Conservation (phyloP, 2,329 filamentous ascomycete species). For the Hymenoscyphus scutula region DNA sequence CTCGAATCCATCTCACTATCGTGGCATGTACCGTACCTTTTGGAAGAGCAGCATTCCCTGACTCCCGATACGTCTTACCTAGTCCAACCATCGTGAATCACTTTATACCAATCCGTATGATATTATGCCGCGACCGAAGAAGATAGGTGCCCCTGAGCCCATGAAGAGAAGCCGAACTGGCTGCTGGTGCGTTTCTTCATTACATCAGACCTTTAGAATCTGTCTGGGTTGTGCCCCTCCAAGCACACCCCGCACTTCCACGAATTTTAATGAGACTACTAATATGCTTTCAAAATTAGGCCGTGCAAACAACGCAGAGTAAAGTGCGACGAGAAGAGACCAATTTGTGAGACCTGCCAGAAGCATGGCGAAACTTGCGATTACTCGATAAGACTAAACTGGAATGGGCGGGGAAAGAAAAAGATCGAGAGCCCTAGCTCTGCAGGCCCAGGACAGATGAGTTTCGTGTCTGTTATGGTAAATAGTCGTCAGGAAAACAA, state of each 20-base stretch:
- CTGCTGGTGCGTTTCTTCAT: conserved; percentile 54
- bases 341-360: conserved; percentile 69
- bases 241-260: neutral
- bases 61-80: neutral
- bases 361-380: conserved; percentile 72
- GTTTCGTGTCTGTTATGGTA: conserved; percentile 24
- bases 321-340: conserved; percentile 79
- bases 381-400: conserved; percentile 78
- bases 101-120: conserved; percentile 2
- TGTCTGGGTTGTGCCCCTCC: neutral
- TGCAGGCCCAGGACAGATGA: conserved; percentile 13
- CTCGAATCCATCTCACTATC: neutral
- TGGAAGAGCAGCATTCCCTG: neutral
- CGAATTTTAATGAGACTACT: neutral
- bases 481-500: conserved; percentile 4
- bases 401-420: conserved; percentile 69
- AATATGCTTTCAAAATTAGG: conserved; percentile 44
- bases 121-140: conserved; percentile 64
- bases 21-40: neutral
- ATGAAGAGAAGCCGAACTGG: conserved; percentile 67
- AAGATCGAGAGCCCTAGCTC: conserved; percentile 40
- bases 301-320: conserved; percentile 77
- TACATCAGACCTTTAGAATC: neutral
- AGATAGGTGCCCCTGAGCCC: conserved; percentile 59
- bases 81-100: neutral